These are phyloP conservation scores for Chalaropsis thielavioides DNA, from an alignment of 2,329 filamentous ascomycete species.

Conservation along the genomic window DNA sequence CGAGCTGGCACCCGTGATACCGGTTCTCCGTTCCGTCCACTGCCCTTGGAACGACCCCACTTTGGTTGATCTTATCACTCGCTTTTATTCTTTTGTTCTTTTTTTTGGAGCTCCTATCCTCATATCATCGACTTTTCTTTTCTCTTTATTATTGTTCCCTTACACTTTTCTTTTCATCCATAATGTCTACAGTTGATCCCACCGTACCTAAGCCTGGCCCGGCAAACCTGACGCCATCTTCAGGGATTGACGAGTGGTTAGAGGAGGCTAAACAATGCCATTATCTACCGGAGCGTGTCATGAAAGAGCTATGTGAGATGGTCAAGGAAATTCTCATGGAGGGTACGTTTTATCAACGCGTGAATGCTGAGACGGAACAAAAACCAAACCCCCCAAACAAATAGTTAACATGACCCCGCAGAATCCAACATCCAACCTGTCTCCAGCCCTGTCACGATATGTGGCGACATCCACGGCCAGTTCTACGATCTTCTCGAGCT, in stretches of 20 bases:
- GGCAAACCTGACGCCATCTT: slow-evolving; percentile 67
- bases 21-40: slow-evolving; percentile 15
- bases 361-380: neutral
- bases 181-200: slow-evolving; percentile 13
- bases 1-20: slow-evolving; percentile 18
- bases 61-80: slow-evolving; percentile 13
- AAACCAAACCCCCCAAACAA: neutral
- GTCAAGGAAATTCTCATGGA: slow-evolving; percentile 99
- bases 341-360: slow-evolving; percentile 37
- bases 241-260: slow-evolving; percentile 89
- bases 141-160: neutral
- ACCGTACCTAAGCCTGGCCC: slow-evolving; percentile 75
- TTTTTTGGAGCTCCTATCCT: neutral
- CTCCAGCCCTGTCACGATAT: slow-evolving; percentile 87
- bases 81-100: slow-evolving; percentile 6
- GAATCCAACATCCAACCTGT: slow-evolving; percentile 99
- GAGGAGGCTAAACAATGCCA: slow-evolving; percentile 94
- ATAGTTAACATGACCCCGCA: slow-evolving; percentile 25
- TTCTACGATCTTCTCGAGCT: slow-evolving; percentile 97
- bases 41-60: slow-evolving; percentile 16
- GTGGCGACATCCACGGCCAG: slow-evolving; percentile 96
- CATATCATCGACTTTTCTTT: neutral
- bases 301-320: slow-evolving; percentile 98
- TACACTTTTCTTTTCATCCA: slow-evolving; percentile 4
- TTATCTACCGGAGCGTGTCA: slow-evolving; percentile 86